Base-by-base conservation (phyloP, 768 basidiomycete genomes). In the Boletus subparvulus region DNA sequence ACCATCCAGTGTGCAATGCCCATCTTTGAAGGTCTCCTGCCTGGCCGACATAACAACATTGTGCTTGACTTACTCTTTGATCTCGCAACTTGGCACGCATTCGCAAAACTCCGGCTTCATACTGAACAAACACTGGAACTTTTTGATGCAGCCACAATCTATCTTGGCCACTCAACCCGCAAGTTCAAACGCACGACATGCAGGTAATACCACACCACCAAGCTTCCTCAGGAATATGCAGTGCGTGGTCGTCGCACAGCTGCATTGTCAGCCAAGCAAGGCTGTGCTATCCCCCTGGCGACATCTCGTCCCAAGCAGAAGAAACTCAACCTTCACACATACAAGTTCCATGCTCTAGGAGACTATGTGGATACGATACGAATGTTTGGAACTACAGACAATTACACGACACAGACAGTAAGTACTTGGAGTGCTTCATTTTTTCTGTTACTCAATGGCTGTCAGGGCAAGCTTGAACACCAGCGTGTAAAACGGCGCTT, bases 381-480 rank as follows among this genome's bases (percentile, higher is more conserved):
- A 37, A 13, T 13, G 16, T 37, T 37, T 30, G 54, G 49, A 4
- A 59, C 58, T 6, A 59, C 39, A 4, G 53, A 59, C 9, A 55
- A 6, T 16, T 58, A 58, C 6, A 17, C n/a, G 0, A 58, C 53
- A 6, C 57, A 55, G 12, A 49, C 3, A 0, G 48, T 55, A 46
- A 12, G 48, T 45, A 11, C 11, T 45, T 9, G 7, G 8, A 41
- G 6, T 28, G 6, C 0, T 14, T 17, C 9, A 9, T 8, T 28
- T 6, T 37, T 26, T 0, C 4, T 13, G 19, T 14, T 11, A 14
- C 8, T 33, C 13, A 12, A 40, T 40, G 6, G 4, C 7, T 9
- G 36, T 21, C 16, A 77, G 77, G 73, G 75, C 9, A 77, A 79
- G 52, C 66, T 72, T 0, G 65, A 76, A 46, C 78, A 81, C 48